Evolutionary conservation across 768 basidiomycete genomes (phyloP), one percentile per base, ranked within the genome.

Genomic region (Termitomyces sp.): DNA sequence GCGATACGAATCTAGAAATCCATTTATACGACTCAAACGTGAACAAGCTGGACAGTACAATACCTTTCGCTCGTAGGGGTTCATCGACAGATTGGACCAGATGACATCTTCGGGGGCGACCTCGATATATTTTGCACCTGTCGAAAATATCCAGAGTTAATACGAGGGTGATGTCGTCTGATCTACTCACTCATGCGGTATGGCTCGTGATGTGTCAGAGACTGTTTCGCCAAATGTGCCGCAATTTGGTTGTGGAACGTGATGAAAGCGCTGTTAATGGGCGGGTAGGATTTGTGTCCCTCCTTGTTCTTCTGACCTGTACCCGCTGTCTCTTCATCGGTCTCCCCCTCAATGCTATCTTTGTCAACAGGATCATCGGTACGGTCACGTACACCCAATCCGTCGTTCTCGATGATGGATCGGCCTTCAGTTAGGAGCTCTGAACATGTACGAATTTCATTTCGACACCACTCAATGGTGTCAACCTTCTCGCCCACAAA

Each of bases 211-310:
- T 95, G 90, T 6, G 83, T 74, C 43, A 95, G 73, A 4, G 77
- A 75, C 71, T 94, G 86, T 36, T 81, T 80, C 1, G 90, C 93
- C 70, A 98, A 75, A 71, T 98, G 94, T 18, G 95, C 94, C 3
- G 91, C 89, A 60, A 97, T 90, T 75, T 98, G 96, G 63, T 84
- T 80, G 70, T 94, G 85, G 80, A 98, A 98, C 22, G 90, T 87
- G 58, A 98, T 79, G 70, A 98, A 98, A 8, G 89, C 89, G 33
- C 86, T 88, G 64, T 77, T 87, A 62, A 86, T 59, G 4, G 79
- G 79, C 2, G 85, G 86, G 57, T 88, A 88, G 59, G 60, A 72
- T 61, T 42, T 70, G 20, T 46, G 47, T 47, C 55, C 57, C 16
- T 58, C 51, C 54, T 60, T 57, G 53, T 48, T 53, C 49, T 60